A percentile compares a stretch with the other conserved stretches of the same genome.
Conservation (phyloP, 371 early-diverging fungal genomes). For the Blyttiomyces sp. region DNA sequence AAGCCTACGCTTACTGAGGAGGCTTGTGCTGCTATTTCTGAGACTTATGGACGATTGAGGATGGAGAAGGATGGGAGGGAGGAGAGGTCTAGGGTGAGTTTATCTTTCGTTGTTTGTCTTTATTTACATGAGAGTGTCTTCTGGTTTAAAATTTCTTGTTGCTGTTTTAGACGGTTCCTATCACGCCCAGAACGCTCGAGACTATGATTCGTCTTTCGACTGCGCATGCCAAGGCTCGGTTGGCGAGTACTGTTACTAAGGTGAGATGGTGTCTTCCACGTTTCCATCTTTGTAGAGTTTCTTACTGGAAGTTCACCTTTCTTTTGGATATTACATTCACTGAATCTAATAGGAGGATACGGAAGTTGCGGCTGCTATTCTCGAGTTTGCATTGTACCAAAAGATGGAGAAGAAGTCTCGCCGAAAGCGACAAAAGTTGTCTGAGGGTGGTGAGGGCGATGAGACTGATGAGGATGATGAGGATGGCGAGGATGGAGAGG, state of each 20-base stretch:
- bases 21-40: constrained; percentile 70
- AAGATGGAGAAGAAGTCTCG: constrained; percentile 70
- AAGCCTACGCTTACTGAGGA: constrained; percentile 77
- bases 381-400: constrained; percentile 90
- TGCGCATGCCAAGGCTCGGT: constrained; percentile 96
- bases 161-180: constrained; percentile 56
- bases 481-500: constrained; percentile 13
- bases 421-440: constrained; percentile 6
- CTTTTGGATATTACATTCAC: neutral
- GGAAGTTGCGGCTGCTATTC: constrained; percentile 75
- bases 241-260: constrained; percentile 74
- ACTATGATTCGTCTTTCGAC: constrained; percentile 98
- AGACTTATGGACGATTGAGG: constrained; percentile 75
- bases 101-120: neutral
- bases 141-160: no score
- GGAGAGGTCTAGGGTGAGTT: constrained; percentile 49
- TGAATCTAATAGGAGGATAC: constrained; percentile 65
- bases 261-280: constrained; percentile 6
- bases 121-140: neutral
- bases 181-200: constrained; percentile 98
- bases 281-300: constrained; percentile 2
- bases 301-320: neutral
- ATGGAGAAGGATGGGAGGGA: constrained; percentile 58
- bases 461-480: constrained; percentile 18
- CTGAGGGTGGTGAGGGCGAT: constrained; percentile 5